Base-by-base conservation (phyloP, 139 green algal species). In the Closterium sp. region DNA sequence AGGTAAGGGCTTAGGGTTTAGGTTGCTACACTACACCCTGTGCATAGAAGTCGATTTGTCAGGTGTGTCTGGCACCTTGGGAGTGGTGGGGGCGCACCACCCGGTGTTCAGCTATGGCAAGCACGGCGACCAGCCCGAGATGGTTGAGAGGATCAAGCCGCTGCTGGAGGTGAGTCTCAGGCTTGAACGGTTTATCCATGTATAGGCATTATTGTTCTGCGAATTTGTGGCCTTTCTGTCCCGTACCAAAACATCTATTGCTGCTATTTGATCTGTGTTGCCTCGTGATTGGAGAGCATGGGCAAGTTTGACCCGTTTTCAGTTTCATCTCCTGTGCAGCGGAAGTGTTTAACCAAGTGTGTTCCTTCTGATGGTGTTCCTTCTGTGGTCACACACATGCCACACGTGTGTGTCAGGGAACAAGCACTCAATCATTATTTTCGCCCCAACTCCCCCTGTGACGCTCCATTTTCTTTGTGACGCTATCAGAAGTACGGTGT, bases 71-170 rank as follows among this genome's bases (percentile, higher is more conserved):
- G 29, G n/a, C 10, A 32, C 5, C 73, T 9, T 86, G 27, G 92
- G 91, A 93, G 91, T 95, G 28, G 91, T 95, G 85, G 29, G 95
- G 28, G 93, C 34, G 9, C 93, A 95, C 4, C 93, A 95, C 32
- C 92, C 93, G 24, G 42, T 95, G 70, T 94, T 32, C 86, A 93
- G 86, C 92, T 85, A 87, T 92, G 87, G 92, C 21, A 19, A 90
- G 28, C 91, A 92, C 27, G 91, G 91, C n/a, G 84, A 79, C 24
- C 32, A n/a, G 24, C 32, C 13, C 10, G 93, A 95, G 70, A 91
- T 95, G 30, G 50, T 73, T 27, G 50, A 73, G 0, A 73, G 17
- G 50, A 73, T 73, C 13, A 73, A 73, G 50, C 50, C 50, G 9
- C 50, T 73, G 50, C 50, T 73, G 11, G 31, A 93, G 29, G 89